phyloP scores from a whole-genome alignment of 176 grass and related monocot genomes.

The Urochloa ruziziensis region DNA sequence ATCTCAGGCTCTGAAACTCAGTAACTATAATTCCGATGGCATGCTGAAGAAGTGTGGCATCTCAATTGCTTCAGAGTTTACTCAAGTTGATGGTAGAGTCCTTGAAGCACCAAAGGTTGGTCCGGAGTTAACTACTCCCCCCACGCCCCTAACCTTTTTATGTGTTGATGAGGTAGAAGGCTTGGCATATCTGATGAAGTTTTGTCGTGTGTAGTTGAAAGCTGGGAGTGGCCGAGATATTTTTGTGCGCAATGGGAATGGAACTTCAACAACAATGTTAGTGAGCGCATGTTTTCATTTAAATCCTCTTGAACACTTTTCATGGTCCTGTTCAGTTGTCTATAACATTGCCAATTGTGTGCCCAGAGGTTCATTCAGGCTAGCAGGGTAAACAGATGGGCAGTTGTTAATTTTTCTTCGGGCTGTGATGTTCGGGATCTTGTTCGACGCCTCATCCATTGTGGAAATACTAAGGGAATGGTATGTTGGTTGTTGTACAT shows the following conservation, averaged over 20 bases:
- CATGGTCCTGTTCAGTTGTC: neutral
- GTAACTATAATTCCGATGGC: conserved; percentile 47
- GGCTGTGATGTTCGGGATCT: conserved; percentile 30
- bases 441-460: conserved; percentile 31
- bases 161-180: too few relatives aligned
- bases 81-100: conserved; percentile 50
- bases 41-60: conserved; percentile 54
- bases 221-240: conserved; percentile 39
- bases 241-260: conserved; percentile 38
- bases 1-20: neutral
- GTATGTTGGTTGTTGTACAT: conserved; percentile 31
- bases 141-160: too few relatives aligned
- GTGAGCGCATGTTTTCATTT: neutral
- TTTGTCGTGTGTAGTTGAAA: conserved; percentile 38
- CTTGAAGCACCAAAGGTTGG: conserved; percentile 53
- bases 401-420: conserved; percentile 62
- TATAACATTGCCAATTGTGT: neutral
- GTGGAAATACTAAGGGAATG: conserved; percentile 43
- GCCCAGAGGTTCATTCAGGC: conserved; percentile 43
- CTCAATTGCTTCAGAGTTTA: conserved; percentile 42
- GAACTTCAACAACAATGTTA: conserved; percentile 65
- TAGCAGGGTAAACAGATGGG: conserved; percentile 30
- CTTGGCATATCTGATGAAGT: too few relatives aligned
- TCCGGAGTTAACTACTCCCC: neutral
- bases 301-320: neutral